Evolutionary conservation across 345 rosid species (phyloP).

Genomic region (Physaria fendleri): DNA sequence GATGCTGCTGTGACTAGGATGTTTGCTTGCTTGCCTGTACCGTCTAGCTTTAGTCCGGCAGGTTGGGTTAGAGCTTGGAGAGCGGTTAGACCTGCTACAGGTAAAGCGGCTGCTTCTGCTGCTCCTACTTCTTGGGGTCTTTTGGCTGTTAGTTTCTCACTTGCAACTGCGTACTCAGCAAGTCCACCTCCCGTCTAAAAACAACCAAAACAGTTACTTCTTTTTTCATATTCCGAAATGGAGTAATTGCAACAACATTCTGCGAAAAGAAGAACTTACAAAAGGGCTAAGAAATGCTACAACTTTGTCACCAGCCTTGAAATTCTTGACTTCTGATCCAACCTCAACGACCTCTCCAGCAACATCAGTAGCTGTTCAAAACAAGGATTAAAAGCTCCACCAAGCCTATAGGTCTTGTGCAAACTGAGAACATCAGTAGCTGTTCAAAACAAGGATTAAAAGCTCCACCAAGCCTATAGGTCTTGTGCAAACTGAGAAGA

Average conservation of each 20-base stretch:
- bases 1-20: slow-evolving; percentile 70
- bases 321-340: slow-evolving; percentile 53
- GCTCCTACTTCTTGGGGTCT: slow-evolving; percentile 67
- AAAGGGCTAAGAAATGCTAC: slow-evolving; percentile 41
- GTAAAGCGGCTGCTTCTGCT: slow-evolving; percentile 58
- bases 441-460: slow-evolving; percentile 30
- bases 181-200: slow-evolving; percentile 49
- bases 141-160: slow-evolving; percentile 43
- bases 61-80: slow-evolving; percentile 47
- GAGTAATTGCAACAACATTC: neutral
- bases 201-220: neutral
- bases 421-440: slow-evolving; percentile 71
- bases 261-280: slow-evolving; percentile 33
- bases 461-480: neutral
- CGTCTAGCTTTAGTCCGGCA: slow-evolving; percentile 64
- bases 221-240: neutral
- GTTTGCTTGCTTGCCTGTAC: slow-evolving; percentile 47
- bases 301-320: slow-evolving; percentile 76
- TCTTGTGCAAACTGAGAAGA: too few species aligned
- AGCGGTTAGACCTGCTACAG: slow-evolving; percentile 66
- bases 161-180: slow-evolving; percentile 61
- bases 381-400: neutral
- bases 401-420: neutral
- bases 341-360: slow-evolving; percentile 71
- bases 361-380: slow-evolving; percentile 60